These are phyloP conservation scores for Penicillium verhagenii DNA, from an alignment of 495 filamentous ascomycete genomes.

Conservation along the genomic window DNA sequence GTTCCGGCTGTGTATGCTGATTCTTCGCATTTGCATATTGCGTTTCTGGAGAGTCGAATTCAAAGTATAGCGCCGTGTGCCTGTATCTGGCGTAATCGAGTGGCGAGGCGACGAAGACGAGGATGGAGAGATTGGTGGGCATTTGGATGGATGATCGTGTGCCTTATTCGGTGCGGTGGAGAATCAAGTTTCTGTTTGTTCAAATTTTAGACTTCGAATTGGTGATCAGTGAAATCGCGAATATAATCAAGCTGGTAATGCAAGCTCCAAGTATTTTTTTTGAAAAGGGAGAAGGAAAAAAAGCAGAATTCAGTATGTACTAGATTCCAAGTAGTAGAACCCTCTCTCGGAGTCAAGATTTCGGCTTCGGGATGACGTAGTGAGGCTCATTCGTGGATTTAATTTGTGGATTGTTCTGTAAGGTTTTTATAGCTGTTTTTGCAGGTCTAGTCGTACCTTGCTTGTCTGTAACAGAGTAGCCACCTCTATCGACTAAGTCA, in stretches of 20 bases:
- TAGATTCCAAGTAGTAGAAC: no score
- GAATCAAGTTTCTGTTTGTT: no score
- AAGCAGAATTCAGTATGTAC: no score
- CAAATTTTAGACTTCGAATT: no score
- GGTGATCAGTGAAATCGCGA: no score
- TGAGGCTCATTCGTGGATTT: neutral
- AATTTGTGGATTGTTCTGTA: neutral
- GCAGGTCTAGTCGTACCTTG: neutral
- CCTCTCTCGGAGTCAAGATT: neutral
- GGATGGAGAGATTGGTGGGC: slow-evolving; percentile 19
- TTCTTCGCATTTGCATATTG: neutral
- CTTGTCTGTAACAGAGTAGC: no score
- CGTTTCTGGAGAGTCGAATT: slow-evolving; percentile 4
- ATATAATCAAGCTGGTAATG: no score
- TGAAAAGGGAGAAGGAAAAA: no score
- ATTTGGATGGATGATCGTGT: slow-evolving; percentile 3
- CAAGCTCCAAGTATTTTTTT: no score
- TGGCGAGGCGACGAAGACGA: slow-evolving; percentile 23
- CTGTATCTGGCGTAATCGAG: slow-evolving; percentile 26
- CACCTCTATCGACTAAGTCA: no score
- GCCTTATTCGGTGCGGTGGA: no score
- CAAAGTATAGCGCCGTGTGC: slow-evolving; percentile 23
- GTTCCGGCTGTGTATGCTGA: neutral
- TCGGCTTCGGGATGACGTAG: slow-evolving; percentile 3
- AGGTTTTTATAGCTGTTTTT: no score